Conservation (phyloP, 1,284 basidiomycete genomes). For the Grifola frondosa region DNA sequence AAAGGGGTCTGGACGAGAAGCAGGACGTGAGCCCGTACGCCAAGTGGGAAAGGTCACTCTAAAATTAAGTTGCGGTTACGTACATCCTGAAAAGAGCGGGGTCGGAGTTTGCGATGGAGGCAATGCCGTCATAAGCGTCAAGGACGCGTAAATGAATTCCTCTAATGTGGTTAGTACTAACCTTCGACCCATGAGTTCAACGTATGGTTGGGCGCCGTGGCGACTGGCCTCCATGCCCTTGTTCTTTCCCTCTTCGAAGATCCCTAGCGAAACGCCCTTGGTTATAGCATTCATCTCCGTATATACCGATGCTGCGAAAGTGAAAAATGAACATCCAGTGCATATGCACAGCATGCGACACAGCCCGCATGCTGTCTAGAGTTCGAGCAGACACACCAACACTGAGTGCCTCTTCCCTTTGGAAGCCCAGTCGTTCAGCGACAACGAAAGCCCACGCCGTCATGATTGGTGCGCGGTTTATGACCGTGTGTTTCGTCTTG, state of each 20-base stretch:
- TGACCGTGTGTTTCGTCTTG: slow-evolving; percentile 57
- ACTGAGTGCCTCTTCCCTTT: slow-evolving; percentile 84
- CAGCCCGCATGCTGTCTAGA: slow-evolving; percentile 17
- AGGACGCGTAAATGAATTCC: slow-evolving; percentile 10
- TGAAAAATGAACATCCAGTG: slow-evolving; percentile 16
- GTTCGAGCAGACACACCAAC: slow-evolving; percentile 54
- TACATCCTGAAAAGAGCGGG: slow-evolving; percentile 46
- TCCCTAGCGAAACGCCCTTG: slow-evolving; percentile 81
- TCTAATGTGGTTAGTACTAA: slow-evolving; percentile 38
- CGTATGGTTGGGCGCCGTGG: slow-evolving; percentile 84
- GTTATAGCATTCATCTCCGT: slow-evolving; percentile 88
- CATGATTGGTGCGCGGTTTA: slow-evolving; percentile 94
- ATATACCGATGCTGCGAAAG: slow-evolving; percentile 75
- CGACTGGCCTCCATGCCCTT: slow-evolving; percentile 52
- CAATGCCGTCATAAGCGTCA: neutral
- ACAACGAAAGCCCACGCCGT: slow-evolving; percentile 90
- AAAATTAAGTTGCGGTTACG: too few relatives aligned
- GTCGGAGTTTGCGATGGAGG: slow-evolving; percentile 1
- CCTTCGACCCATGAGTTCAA: slow-evolving; percentile 87
- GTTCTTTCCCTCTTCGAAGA: slow-evolving; percentile 57
- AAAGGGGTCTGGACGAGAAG: slow-evolving; percentile 65
- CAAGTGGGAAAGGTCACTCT: too few relatives aligned
- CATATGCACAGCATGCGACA: slow-evolving; percentile 14
- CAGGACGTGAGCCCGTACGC: slow-evolving; percentile 9
- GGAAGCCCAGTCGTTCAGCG: slow-evolving; percentile 83